Evolutionary conservation across 805 yeast genomes (phyloP).

Genomic region (Yamadazyma laniorum): DNA sequence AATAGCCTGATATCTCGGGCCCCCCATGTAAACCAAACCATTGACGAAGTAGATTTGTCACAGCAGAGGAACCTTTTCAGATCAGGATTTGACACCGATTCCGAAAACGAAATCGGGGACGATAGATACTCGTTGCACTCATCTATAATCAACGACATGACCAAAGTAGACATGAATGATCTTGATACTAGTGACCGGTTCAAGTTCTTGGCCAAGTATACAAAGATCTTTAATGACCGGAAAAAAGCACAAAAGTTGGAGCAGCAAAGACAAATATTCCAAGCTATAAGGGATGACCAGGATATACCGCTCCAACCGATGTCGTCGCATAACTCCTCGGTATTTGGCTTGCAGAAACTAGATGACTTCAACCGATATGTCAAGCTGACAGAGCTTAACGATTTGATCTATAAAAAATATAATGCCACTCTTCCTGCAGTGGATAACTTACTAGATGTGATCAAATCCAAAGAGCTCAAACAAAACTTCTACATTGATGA

Average conservation of each 20-base stretch:
- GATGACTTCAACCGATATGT: constrained; percentile 37
- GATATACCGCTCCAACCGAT: constrained; percentile 19
- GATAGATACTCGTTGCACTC: constrained; percentile 21
- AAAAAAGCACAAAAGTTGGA: constrained; percentile 7
- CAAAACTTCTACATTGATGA: constrained; percentile 26
- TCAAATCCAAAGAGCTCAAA: constrained; percentile 24
- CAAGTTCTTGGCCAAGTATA: constrained; percentile 26
- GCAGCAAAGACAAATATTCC: constrained; percentile 1
- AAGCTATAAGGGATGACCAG: constrained; percentile 1
- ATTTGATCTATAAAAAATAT: constrained; percentile 25
- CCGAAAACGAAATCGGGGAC: constrained; percentile 13
- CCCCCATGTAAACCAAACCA: neutral
- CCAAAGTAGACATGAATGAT: constrained; percentile 8
- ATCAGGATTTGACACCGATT: constrained; percentile 20
- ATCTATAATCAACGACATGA: constrained; percentile 23
- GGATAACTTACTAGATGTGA: constrained; percentile 26
- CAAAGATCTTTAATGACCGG: constrained; percentile 12
- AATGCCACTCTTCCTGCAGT: constrained; percentile 11
- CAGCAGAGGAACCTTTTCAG: constrained; percentile 14
- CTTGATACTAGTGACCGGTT: constrained; percentile 22
- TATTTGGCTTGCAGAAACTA: constrained; percentile 29
- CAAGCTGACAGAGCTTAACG: constrained; percentile 34
- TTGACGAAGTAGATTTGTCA: constrained; percentile 7
- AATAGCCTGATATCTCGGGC: neutral
- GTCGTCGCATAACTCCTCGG: constrained; percentile 17